Base-by-base conservation (phyloP, 2,329 filamentous ascomycete species). In the Atkinsonella hypoxylon region DNA sequence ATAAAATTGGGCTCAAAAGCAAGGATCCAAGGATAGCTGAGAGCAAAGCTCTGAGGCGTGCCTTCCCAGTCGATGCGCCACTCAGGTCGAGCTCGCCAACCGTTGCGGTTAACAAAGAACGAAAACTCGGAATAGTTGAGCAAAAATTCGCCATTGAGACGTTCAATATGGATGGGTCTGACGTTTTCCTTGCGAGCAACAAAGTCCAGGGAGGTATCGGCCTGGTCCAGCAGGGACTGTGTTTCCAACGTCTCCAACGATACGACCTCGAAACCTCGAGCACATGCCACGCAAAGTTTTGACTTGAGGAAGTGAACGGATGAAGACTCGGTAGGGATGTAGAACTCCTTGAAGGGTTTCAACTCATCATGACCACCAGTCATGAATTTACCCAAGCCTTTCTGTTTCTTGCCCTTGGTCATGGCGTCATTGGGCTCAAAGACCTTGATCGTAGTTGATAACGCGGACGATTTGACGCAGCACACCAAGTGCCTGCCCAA, bases 41-140 rank as follows among this genome's bases (percentile, higher is more conserved):
- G 82, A 1, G 93, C 93, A 67, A 98, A 98, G 52, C 83, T 85
- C 61, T 89, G 85, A 40, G 93, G 93, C 43, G 82, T 87, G 51
- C 93, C 93, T 71, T 98, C 93, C 93, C 93, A 98, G 56, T 91
- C 86, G 63, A 98, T 95, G 61, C 86, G 84, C 93, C 93, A 98
- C 67, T 98, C 93, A 5, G 90, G 89, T 61, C 90, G 79, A 49
- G 91, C 91, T 55, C 93, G 83, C 93, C 93, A 98, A 38, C 93
- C 93, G 66, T 98, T 97, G 61, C 93, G 82, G 69, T 98, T 97
- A 64, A 98, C 93, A 62, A 97, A 98, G 79, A 98, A 98, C 12
- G 89, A 95, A 69, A 96, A 98, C 66, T 98, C 93, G 4, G 89
- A 93, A 71, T 98, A 98, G 69, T 96, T 97, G 56, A 98, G 82